Percentiles rank a stretch among this genome's conserved stretches.
phyloP scores from a whole-genome alignment of 352 stramenopile species.

The Phytophthora hybrid region DNA sequence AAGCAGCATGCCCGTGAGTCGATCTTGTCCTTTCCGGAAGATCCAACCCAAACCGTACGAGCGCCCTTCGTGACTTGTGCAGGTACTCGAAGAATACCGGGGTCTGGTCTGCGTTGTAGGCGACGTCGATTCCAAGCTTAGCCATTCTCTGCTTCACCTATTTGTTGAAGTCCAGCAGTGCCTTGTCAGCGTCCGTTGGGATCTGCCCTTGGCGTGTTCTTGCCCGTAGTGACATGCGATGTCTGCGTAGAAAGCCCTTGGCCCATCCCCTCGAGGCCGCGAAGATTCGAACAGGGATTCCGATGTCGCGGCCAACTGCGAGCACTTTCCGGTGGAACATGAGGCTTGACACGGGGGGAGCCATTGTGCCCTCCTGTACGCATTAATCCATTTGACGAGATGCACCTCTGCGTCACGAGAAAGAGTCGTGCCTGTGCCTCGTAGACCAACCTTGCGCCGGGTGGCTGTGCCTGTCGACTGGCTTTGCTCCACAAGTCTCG shows the following conservation, averaged over 20 bases:
- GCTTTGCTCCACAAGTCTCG: neutral
- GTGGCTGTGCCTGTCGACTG: neutral
- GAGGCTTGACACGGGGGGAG: too few species aligned
- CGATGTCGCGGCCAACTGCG: too few species aligned
- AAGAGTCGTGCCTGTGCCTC: neutral
- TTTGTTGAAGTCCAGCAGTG: neutral
- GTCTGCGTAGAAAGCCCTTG: too few species aligned
- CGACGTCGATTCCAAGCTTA: constrained; percentile 4
- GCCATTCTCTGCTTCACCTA: neutral
- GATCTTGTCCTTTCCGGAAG: constrained; percentile 18
- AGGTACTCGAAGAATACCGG: constrained; percentile 27
- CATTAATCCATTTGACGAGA: neutral
- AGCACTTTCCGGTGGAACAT: too few species aligned
- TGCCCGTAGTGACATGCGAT: neutral
- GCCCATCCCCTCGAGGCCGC: too few species aligned
- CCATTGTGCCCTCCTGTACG: neutral
- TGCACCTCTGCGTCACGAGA: too few species aligned
- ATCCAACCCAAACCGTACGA: constrained; percentile 12
- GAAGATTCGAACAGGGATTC: too few species aligned
- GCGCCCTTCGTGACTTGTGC: constrained; percentile 6
- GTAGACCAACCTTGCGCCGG: neutral
- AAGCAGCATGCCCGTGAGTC: constrained; percentile 23
- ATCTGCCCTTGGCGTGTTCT: neutral
- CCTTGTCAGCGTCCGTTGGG: neutral
- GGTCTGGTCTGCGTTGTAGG: constrained; percentile 31